phyloP scores from a whole-genome alignment of 768 basidiomycete species.

The Steccherinum ochraceum region DNA sequence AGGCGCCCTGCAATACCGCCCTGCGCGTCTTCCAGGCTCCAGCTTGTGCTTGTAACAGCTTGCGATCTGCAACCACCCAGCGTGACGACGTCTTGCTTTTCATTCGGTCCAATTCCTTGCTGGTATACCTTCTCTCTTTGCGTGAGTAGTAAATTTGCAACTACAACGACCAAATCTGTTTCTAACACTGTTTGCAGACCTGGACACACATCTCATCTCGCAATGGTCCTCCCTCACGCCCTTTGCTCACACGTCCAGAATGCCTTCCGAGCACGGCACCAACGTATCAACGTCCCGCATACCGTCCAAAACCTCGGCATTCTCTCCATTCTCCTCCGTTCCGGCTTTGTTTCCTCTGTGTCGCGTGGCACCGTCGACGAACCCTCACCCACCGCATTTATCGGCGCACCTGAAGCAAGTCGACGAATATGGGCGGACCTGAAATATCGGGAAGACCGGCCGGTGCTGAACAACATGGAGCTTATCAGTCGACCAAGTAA shows the following conservation, averaged over 20 bases:
- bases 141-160: too few relatives aligned
- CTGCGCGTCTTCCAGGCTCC: too few relatives aligned
- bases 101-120: too few relatives aligned
- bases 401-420: slow-evolving; percentile 51
- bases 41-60: too few relatives aligned
- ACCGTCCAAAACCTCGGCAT: slow-evolving; percentile 88
- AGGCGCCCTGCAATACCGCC: too few relatives aligned
- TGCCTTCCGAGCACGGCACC: slow-evolving; percentile 84
- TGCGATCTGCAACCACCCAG: too few relatives aligned
- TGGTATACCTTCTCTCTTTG: too few relatives aligned
- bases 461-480: slow-evolving; percentile 74
- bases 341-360: slow-evolving; percentile 80
- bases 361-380: slow-evolving; percentile 68
- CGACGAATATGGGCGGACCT: slow-evolving; percentile 89
- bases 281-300: slow-evolving; percentile 70
- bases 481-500: slow-evolving; percentile 83
- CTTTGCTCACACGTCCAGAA: slow-evolving; percentile 91
- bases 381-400: slow-evolving; percentile 62
- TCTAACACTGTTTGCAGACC: too few relatives aligned
- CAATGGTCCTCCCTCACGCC: slow-evolving; percentile 66
- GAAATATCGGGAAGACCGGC: slow-evolving; percentile 88
- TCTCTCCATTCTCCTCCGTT: slow-evolving; percentile 83
- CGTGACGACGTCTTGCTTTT: too few relatives aligned
- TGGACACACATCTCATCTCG: too few relatives aligned
- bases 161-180: too few relatives aligned